Percentiles rank a stretch among this genome's conserved stretches.
Conservation (phyloP, 2,329 filamentous ascomycete genomes). For the Xylaria polymorpha region DNA sequence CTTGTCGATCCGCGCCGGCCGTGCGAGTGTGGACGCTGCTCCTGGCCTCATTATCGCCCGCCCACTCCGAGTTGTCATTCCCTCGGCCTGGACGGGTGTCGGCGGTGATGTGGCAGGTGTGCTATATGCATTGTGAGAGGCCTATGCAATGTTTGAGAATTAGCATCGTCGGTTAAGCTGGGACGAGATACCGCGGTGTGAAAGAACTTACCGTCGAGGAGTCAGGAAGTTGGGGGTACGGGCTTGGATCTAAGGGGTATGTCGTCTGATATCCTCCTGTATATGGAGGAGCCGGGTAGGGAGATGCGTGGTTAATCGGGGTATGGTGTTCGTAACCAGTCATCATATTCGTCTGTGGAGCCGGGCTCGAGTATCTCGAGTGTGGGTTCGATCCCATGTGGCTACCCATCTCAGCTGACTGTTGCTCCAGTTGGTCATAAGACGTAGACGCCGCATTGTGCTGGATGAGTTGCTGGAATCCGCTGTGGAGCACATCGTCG, state of each 20-base stretch:
- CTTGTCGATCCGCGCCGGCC: slow-evolving; percentile 51
- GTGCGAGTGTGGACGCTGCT: slow-evolving; percentile 46
- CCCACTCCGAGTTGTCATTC: slow-evolving; percentile 55
- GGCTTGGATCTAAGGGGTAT: slow-evolving; percentile 45
- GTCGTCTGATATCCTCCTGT: slow-evolving; percentile 42
- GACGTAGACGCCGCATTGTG: slow-evolving; percentile 53
- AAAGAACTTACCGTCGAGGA: slow-evolving; percentile 43
- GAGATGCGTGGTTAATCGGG: slow-evolving; percentile 45
- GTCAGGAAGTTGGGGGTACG: slow-evolving; percentile 48
- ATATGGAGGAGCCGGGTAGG: slow-evolving; percentile 41
- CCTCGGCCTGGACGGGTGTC: slow-evolving; percentile 54
- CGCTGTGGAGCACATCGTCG: slow-evolving; percentile 54
- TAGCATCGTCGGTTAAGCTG: slow-evolving; percentile 17
- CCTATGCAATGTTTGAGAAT: slow-evolving; percentile 33
- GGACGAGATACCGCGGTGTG: slow-evolving; percentile 2
- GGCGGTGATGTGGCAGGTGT: slow-evolving; percentile 66
- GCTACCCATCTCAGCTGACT: slow-evolving; percentile 45
- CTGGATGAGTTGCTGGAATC: slow-evolving; percentile 58
- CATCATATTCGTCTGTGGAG: slow-evolving; percentile 46
- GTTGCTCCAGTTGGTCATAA: slow-evolving; percentile 44
- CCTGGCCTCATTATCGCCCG: slow-evolving; percentile 46
- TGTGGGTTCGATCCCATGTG: slow-evolving; percentile 53
- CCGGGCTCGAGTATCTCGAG: slow-evolving; percentile 55
- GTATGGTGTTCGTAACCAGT: slow-evolving; percentile 46
- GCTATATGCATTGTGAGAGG: slow-evolving; percentile 56